These are phyloP conservation scores for Dactylorhiza incarnata DNA, from an alignment of 106 monocot species.

Conservation along the genomic window DNA sequence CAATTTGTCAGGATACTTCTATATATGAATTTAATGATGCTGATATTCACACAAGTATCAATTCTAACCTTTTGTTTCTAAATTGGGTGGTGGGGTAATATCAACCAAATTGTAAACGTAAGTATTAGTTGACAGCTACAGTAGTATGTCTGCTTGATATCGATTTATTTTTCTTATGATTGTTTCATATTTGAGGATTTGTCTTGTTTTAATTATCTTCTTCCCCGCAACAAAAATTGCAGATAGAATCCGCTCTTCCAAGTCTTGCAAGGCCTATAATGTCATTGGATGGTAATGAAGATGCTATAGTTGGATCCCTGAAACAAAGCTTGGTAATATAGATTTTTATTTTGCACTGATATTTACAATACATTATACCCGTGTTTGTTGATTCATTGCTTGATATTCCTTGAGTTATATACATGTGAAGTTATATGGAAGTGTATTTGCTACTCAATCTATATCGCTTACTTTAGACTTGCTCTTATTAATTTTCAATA, in stretches of 20 bases:
- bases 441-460: not conserved
- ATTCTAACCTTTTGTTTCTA: not conserved
- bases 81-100: not conserved
- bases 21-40: not conserved
- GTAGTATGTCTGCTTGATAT: not conserved
- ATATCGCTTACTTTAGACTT: not conserved
- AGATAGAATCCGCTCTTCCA: slow-evolving; percentile 94
- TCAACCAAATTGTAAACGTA: not conserved
- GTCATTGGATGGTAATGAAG: slow-evolving; percentile 97
- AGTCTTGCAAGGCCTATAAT: slow-evolving; percentile 95
- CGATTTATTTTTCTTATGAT: not conserved
- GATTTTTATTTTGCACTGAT: not conserved
- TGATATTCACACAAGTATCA: not conserved
- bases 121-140: not conserved
- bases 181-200: slow-evolving; percentile 2
- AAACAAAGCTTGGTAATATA: slow-evolving; percentile 90
- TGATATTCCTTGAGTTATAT: not conserved
- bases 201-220: not conserved
- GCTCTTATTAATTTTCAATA: not conserved
- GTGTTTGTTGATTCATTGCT: not conserved
- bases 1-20: not conserved
- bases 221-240: slow-evolving; percentile 11
- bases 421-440: not conserved
- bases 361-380: not conserved
- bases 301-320: slow-evolving; percentile 88